Base-by-base conservation (phyloP, 352 stramenopile genomes). In the Pythium pectinolyticum region DNA sequence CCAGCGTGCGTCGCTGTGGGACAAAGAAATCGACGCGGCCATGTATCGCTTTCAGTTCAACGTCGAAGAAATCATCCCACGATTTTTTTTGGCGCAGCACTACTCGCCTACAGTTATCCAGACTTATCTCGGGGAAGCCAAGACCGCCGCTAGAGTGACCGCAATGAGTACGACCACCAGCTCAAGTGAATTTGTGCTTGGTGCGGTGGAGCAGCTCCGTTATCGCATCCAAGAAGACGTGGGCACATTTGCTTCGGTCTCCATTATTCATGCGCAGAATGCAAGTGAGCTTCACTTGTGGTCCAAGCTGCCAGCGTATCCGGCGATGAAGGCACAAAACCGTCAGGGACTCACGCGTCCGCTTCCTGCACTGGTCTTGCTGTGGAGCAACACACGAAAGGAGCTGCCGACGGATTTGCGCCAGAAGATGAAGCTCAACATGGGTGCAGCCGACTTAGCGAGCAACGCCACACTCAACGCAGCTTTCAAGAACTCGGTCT, bases 351-450 rank as follows among this genome's bases (percentile, higher is more conserved):
- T 39, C 22, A 30, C 6, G 1, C 3, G 7, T 2, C 17, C 8
- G 20, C 50, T 32, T 2, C 28, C 31, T 22, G 27, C 37, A 14
- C 7, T 24, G 11, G 37, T 30, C 6, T 20, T 60, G 7, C 52
- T 60, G 5, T 60, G 52, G 52, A 60, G 52, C 37, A 60, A 50
- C 52, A 60, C 52, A 8, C 20, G 7, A 2, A 49, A 60, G 52
- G 24, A 50, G 19, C 5, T 60, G 1, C 28, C 52, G 8, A 14
- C 11, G 1, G 37, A 17, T 2, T 5, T 60, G 24, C 52, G 37
- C 3, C 37, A 51, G 32, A 40, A 47, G 52, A 1, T 50, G 19
- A 24, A 50, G 43, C 20, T 50, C 43, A 50, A 50, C 10, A n/a
- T 47, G 9, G 8, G 9, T 17, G 10, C 52, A 8, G 52, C 49